Percentiles rank a stretch among this genome's conserved stretches.
These are phyloP conservation scores for Arctium lappa DNA, from an alignment of 129 eudicot genomes.

Conservation along the genomic window DNA sequence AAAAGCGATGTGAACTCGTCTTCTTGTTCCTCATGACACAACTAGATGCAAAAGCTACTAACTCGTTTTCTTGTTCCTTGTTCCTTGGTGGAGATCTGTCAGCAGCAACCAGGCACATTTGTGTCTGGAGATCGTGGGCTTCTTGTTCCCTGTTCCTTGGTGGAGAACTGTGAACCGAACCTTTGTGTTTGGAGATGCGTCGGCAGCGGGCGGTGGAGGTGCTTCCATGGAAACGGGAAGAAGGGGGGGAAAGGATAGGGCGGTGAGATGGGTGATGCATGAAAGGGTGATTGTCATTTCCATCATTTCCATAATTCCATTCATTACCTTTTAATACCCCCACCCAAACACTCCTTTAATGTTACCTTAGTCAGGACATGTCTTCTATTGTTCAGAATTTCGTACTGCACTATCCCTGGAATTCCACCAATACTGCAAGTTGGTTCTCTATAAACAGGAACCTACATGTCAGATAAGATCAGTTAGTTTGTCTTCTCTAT, in stretches of 20 bases:
- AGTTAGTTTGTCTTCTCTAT: not conserved
- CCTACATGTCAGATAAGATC: slow-evolving; percentile 38
- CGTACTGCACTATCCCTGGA: slow-evolving; percentile 92
- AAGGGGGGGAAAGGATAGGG: not conserved
- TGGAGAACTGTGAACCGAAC: not conserved
- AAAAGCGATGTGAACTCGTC: not conserved
- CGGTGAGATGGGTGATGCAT: not conserved
- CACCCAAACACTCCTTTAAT: not conserved
- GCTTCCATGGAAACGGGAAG: not conserved
- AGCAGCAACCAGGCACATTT: not conserved
- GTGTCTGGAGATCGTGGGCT: not conserved
- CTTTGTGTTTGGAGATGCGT: not conserved
- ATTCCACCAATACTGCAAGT: slow-evolving; percentile 71
- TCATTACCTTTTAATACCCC: not conserved
- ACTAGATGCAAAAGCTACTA: no score
- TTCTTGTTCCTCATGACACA: no score
- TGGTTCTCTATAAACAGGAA: slow-evolving; percentile 85
- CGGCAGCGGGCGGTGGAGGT: not conserved
- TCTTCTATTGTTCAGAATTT: slow-evolving; percentile 83
- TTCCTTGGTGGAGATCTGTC: not conserved
- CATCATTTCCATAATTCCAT: not conserved
- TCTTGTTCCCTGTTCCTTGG: not conserved
- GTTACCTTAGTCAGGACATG: slow-evolving; percentile 92
- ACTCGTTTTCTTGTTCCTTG: not conserved
- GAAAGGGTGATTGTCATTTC: not conserved